A percentile compares a stretch with the other conserved stretches of the same genome.
Evolutionary conservation across 1,284 basidiomycete species (phyloP).

Genomic region (Leccinum pseudoinsigne): DNA sequence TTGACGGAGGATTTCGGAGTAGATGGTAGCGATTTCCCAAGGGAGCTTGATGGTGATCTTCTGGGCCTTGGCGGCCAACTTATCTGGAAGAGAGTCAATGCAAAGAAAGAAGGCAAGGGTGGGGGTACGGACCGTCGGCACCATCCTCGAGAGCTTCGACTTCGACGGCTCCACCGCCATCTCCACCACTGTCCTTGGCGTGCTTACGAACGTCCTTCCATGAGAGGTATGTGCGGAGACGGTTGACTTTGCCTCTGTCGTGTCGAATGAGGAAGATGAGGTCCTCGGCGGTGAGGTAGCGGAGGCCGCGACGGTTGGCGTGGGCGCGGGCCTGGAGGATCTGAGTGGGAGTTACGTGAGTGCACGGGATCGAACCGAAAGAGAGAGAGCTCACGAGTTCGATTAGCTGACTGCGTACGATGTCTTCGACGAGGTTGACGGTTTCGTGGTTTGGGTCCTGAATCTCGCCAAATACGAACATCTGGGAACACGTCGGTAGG

Average conservation of each 20-base stretch:
- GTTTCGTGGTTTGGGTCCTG: conserved; percentile 89
- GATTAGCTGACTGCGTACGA: conserved; percentile 91
- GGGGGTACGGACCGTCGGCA: conserved; percentile 55
- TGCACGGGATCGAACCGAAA: neutral
- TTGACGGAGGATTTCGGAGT: conserved; percentile 78
- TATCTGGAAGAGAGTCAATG: conserved; percentile 49
- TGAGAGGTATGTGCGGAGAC: conserved; percentile 91
- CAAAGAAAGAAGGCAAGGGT: neutral
- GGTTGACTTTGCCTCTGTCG: conserved; percentile 92
- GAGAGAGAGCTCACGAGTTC: conserved; percentile 65
- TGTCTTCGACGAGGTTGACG: conserved; percentile 92
- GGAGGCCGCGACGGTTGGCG: conserved; percentile 80
- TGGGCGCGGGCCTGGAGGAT: conserved; percentile 89
- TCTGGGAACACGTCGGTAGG: conserved; percentile 44
- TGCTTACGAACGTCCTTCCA: conserved; percentile 99
- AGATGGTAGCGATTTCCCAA: conserved; percentile 94
- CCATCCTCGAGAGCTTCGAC: conserved; percentile 74
- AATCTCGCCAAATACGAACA: conserved; percentile 97
- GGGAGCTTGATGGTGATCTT: conserved; percentile 95
- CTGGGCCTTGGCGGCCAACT: conserved; percentile 81
- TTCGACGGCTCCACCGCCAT: conserved; percentile 77
- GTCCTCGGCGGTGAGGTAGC: conserved; percentile 90
- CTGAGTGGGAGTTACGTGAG: conserved; percentile 40
- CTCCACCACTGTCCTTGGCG: conserved; percentile 85
- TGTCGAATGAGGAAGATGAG: conserved; percentile 96